Base-by-base conservation (phyloP, 768 basidiomycete genomes). In the Russula brevipes region DNA sequence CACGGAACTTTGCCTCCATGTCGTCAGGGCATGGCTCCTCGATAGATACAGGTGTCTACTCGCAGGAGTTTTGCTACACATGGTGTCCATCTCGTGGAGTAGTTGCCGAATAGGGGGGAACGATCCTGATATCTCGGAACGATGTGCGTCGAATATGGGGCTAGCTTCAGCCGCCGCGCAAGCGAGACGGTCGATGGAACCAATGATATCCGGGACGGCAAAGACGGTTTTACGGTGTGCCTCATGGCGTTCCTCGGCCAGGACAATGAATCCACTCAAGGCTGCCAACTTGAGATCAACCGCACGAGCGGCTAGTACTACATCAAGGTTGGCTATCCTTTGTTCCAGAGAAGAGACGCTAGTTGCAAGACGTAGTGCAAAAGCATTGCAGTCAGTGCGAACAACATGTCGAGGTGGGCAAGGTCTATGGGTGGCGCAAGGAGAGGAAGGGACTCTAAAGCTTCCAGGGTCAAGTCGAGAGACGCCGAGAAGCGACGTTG, bases 351-450 rank as follows among this genome's bases (percentile, higher is more conserved):
- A 70, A 42, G 81, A 75, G 31, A 68, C 59, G 16, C 50, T 53
- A 44, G 47, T 41, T 17, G 54, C 52, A 30, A 68, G 24, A 38
- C 51, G 57, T 76, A 91, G 83, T 54, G 84, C 76, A 68, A 83
- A 84, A n/a, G 82, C 73, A 71, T 93, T 91, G 50, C 81, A 81
- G 70, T 90, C 85, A 12, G 80, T 71, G 36, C 91, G 85, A 61
- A 91, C 85, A 58, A 77, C 75, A 46, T 82, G 70, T 95, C 87
- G 42, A 94, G 75, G 45, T 75, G 73, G 42, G 78, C 66, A 39
- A 85, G 74, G 60, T 88, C 83, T 69, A 90, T 80, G 3, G 85
- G 83, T 16, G 82, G 70, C 56, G 80, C 78, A 16, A 77, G 65
- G 10, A 72, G 39, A 46, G 70, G 61, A 5, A 72, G 71, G 39